These are phyloP conservation scores for Aphanoascus verrucosus DNA, from an alignment of 2,329 filamentous ascomycete species.

Conservation along the genomic window DNA sequence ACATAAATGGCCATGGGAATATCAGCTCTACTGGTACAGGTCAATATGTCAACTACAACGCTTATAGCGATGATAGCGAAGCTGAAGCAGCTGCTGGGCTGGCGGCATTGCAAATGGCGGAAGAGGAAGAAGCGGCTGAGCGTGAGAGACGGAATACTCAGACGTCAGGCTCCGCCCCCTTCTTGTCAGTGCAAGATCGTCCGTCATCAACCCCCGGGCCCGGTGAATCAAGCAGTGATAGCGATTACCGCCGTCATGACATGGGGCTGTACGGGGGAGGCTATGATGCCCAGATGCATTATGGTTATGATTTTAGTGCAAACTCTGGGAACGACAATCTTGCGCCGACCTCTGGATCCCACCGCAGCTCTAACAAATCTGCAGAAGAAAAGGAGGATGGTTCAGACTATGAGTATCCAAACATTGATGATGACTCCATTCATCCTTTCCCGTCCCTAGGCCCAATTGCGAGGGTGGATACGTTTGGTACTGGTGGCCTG, in stretches of 20 bases:
- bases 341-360: slow-evolving; percentile 11
- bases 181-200: slow-evolving; percentile 30
- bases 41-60: slow-evolving; percentile 38
- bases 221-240: slow-evolving; percentile 50
- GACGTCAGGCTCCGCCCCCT: slow-evolving; percentile 40
- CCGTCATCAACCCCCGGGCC: slow-evolving; percentile 13
- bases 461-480: slow-evolving; percentile 64
- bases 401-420: slow-evolving; percentile 29
- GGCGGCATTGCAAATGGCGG: slow-evolving; percentile 71
- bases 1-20: slow-evolving; percentile 41
- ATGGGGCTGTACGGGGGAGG: slow-evolving; percentile 64
- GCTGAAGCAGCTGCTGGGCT: slow-evolving; percentile 76
- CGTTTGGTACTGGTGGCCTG: slow-evolving; percentile 79
- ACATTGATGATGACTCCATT: slow-evolving; percentile 41
- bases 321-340: slow-evolving; percentile 1
- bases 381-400: slow-evolving; percentile 19
- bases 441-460: slow-evolving; percentile 49
- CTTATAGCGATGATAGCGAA: slow-evolving; percentile 66
- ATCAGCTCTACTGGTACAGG: slow-evolving; percentile 36
- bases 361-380: slow-evolving; percentile 14
- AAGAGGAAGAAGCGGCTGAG: slow-evolving; percentile 59
- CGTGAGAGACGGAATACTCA: slow-evolving; percentile 50
- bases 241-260: slow-evolving; percentile 62
- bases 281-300: slow-evolving; percentile 51
- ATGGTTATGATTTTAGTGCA: slow-evolving; percentile 40